Percentiles rank a stretch among this genome's conserved stretches.
Conservation (phyloP, 441 rosid genomes). For the Heliophila coronopifolia region DNA sequence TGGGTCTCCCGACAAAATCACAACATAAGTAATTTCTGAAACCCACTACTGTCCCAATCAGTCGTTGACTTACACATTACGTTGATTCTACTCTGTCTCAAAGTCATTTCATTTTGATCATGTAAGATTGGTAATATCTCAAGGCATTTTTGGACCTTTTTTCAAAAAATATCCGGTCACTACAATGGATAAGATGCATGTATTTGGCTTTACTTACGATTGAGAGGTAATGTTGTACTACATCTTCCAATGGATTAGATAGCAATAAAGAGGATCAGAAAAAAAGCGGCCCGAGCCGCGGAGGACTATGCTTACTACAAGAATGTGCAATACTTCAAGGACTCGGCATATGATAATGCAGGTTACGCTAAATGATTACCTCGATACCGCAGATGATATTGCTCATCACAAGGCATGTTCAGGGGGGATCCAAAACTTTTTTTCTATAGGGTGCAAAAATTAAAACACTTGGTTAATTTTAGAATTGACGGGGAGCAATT, state of each 20-base stretch:
- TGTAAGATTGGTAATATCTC: neutral
- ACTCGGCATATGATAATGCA: constrained; percentile 12
- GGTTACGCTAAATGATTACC: neutral
- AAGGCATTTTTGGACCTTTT: neutral
- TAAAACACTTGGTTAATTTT: no score
- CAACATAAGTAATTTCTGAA: constrained; percentile 27
- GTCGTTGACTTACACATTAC: neutral
- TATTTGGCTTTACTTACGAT: neutral
- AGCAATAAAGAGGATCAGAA: constrained; percentile 12
- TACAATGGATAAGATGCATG: neutral
- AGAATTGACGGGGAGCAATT: no score
- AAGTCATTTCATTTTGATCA: neutral
- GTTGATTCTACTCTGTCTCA: neutral
- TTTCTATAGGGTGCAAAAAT: no score
- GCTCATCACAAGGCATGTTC: constrained; percentile 1
- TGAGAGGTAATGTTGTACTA: neutral
- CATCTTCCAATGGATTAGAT: constrained; percentile 28
- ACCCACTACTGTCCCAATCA: neutral
- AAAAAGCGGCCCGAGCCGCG: constrained; percentile 16
- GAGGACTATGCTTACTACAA: constrained; percentile 32
- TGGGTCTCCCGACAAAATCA: constrained; percentile 32
- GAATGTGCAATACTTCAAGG: constrained; percentile 15
- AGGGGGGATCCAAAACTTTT: no score
- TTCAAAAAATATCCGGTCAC: neutral
- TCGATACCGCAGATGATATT: constrained; percentile 9